Base-by-base conservation (phyloP, 768 basidiomycete genomes). In the Mycena vulgaris region DNA sequence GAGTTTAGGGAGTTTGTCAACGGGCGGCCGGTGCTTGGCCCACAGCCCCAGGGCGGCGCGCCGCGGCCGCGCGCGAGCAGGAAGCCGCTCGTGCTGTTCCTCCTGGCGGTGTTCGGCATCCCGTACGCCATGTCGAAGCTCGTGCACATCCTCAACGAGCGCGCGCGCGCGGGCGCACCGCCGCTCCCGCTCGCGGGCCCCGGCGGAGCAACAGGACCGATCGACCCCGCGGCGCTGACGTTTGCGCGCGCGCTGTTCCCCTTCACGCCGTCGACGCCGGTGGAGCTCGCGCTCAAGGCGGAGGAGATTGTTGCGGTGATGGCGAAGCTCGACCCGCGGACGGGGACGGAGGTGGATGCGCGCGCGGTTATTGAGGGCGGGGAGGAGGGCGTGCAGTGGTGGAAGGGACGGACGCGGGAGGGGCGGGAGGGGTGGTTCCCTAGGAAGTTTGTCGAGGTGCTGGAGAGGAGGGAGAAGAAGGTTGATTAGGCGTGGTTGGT, bases 361-460 rank as follows among this genome's bases (percentile, higher is more conserved):
- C 82, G 92, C 27, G 72, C 87, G 55, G 87, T 89, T 70, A 82
- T 91, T 23, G 85, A 90, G 78, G 83, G 85, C 64, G 89, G 86
- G 6, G 96, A 96, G 14, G 64, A 66, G 10, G 31, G 60, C 21
- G 60, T 68, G 5, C 59, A 62, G 66, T 99, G 97, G 97, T 98
- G 96, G 96, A 92, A 90, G 79, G 97, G 97, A 1, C 87, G 97
- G 52, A 96, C 94, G 69, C 86, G 97, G 66, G 96, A 98, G 73
- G 97, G 97, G 0, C 86, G 92, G 73, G 91, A 94, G 74, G 97
- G 97, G 0, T 99, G 96, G 95, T 98, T 99, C 87, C 97, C 97
- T 2, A 88, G 85, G 66, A 95, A 93, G 73, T 97, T 93, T 88
- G 95, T 97, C 5, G 89, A 95, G 79, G 84, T 93, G 5, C 80